A percentile compares a stretch with the other conserved stretches of the same genome.
phyloP scores from a whole-genome alignment of 139 green algal genomes.

The Spirogloea muscicola region DNA sequence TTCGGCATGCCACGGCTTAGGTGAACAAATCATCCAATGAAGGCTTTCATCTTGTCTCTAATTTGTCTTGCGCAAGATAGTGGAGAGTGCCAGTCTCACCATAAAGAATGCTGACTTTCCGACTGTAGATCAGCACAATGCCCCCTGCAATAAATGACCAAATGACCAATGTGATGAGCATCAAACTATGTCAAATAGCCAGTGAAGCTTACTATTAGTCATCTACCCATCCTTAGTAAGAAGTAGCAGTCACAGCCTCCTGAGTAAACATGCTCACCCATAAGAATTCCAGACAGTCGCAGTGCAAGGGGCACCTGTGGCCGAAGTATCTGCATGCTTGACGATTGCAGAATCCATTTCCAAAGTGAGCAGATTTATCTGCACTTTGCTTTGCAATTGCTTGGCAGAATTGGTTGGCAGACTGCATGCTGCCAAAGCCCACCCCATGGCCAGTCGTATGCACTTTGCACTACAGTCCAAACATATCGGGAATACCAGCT shows the following conservation, averaged over 20 bases:
- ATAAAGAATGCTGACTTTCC: slow-evolving; percentile 15
- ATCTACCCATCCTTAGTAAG: too few species aligned
- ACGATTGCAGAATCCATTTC: background rate
- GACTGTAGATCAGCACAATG: slow-evolving; percentile 13
- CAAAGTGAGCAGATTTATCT: background rate
- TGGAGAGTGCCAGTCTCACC: too few species aligned
- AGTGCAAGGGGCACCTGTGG: slow-evolving; percentile 23
- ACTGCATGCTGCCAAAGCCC: too few species aligned
- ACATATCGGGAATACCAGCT: slow-evolving; percentile 21
- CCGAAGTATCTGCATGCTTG: slow-evolving; percentile 17
- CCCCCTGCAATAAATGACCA: slow-evolving; percentile 7
- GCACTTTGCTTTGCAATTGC: too few species aligned
- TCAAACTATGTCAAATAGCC: too few species aligned
- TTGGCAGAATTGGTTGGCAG: too few species aligned
- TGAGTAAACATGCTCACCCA: slow-evolving; percentile 21
- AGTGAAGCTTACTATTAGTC: too few species aligned
- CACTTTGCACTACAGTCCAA: too few species aligned
- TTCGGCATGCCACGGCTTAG: background rate
- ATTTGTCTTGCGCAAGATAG: background rate
- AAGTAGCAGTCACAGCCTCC: too few species aligned
- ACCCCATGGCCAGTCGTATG: too few species aligned
- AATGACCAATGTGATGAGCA: slow-evolving; percentile 14
- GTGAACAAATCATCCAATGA: too few species aligned
- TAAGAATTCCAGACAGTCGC: slow-evolving; percentile 20
- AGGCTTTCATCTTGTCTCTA: background rate